Conservation (phyloP, 1,284 basidiomycete genomes). For the Ceratobasidium sp. region DNA sequence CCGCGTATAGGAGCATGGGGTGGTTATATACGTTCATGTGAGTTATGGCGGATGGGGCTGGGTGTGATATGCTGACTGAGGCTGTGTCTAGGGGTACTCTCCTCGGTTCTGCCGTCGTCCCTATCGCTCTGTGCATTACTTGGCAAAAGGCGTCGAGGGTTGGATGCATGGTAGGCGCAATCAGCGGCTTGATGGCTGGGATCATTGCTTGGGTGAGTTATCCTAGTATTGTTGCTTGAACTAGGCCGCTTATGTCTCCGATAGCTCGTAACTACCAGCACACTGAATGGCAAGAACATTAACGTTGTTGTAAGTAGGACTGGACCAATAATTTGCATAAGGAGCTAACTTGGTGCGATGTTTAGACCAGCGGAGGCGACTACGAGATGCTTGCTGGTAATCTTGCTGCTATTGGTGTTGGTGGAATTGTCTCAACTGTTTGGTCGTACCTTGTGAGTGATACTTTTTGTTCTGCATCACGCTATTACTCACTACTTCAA, state of each 20-base stretch:
- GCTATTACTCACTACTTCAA: background rate
- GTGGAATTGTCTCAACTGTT: constrained; percentile 76
- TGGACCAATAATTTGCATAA: background rate
- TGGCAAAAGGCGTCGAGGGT: constrained; percentile 86
- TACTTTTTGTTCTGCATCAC: background rate
- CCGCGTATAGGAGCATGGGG: constrained; percentile 15
- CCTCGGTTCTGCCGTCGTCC: constrained; percentile 85
- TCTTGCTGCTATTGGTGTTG: constrained; percentile 83
- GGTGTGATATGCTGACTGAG: background rate
- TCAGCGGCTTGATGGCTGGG: constrained; percentile 77
- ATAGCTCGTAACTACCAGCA: constrained; percentile 79
- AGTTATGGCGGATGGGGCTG: constrained; percentile 58
- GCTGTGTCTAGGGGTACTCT: constrained; percentile 55
- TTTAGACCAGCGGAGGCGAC: constrained; percentile 66
- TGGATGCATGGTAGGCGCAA: constrained; percentile 77
- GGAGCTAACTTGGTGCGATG: background rate
- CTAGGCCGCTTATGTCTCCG: background rate
- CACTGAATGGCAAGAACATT: constrained; percentile 74
- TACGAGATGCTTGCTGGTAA: constrained; percentile 90
- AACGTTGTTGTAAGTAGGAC: constrained; percentile 65
- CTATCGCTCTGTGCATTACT: constrained; percentile 84
- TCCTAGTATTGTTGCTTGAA: background rate
- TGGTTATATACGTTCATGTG: constrained; percentile 68
- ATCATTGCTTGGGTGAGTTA: constrained; percentile 68
- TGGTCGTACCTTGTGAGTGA: constrained; percentile 68